Evolutionary conservation across 2,329 filamentous ascomycete genomes (phyloP).

Genomic region (Macrophomina pseudophaseolina): DNA sequence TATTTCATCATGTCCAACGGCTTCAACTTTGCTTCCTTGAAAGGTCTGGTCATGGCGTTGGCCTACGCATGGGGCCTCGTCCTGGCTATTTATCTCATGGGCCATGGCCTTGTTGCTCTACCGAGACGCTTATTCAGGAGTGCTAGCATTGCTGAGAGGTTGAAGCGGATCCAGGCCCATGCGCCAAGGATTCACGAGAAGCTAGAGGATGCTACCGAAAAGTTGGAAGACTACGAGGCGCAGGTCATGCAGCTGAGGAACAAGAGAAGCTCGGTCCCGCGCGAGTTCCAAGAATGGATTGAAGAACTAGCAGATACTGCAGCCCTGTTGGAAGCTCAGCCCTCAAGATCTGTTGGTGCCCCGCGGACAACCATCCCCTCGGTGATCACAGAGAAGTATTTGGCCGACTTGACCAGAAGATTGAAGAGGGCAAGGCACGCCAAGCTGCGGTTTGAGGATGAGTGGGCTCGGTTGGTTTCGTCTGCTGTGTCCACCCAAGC

Average conservation of each 20-base stretch:
- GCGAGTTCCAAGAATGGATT: slow-evolving; percentile 88
- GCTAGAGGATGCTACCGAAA: slow-evolving; percentile 80
- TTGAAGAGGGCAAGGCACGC: slow-evolving; percentile 82
- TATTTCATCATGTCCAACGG: slow-evolving; percentile 85
- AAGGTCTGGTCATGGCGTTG: slow-evolving; percentile 86
- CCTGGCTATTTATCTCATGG: slow-evolving; percentile 96
- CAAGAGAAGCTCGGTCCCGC: slow-evolving; percentile 78
- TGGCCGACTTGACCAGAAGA: slow-evolving; percentile 85
- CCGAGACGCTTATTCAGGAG: slow-evolving; percentile 81
- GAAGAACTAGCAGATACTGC: slow-evolving; percentile 86
- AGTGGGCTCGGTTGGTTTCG: slow-evolving; percentile 81
- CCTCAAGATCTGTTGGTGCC: slow-evolving; percentile 31
- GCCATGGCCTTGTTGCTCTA: slow-evolving; percentile 91
- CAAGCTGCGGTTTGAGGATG: slow-evolving; percentile 78
- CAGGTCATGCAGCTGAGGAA: slow-evolving; percentile 80
- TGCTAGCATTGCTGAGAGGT: slow-evolving; percentile 73
- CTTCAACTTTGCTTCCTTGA: slow-evolving; percentile 73
- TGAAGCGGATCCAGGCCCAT: slow-evolving; percentile 76
- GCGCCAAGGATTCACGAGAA: slow-evolving; percentile 86
- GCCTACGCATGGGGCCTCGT: slow-evolving; percentile 93
- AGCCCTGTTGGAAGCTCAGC: slow-evolving; percentile 66
- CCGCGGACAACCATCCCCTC: slow-evolving; percentile 63
- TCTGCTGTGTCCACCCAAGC: slow-evolving; percentile 77
- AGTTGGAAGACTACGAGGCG: slow-evolving; percentile 78
- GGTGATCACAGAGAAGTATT: slow-evolving; percentile 89